Percentiles rank a stretch among this genome's conserved stretches.
phyloP scores from a whole-genome alignment of 2,329 filamentous ascomycete genomes.

The Lithohypha guttulata region DNA sequence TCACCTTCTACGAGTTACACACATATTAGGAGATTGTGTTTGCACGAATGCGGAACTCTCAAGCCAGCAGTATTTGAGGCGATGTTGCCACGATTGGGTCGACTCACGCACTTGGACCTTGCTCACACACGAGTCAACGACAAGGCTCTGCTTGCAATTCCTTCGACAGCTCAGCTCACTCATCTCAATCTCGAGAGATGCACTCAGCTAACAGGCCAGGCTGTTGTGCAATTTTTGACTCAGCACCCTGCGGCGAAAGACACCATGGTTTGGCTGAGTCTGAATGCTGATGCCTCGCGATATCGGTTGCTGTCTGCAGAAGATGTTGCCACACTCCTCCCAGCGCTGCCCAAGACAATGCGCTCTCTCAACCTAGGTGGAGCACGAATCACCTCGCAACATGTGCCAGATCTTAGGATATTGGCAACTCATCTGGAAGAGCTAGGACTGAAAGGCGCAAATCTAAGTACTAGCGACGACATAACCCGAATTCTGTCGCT shows the following conservation, averaged over 20 bases:
- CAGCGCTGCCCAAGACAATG: constrained; percentile 54
- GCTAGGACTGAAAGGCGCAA: constrained; percentile 57
- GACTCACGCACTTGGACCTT: constrained; percentile 68
- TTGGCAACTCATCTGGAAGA: constrained; percentile 66
- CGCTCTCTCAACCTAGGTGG: constrained; percentile 67
- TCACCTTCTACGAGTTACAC: constrained; percentile 39
- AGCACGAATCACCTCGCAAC: constrained; percentile 54
- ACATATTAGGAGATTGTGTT: constrained; percentile 54
- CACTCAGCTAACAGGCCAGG: constrained; percentile 54
- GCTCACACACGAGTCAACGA: constrained; percentile 67
- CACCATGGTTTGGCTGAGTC: constrained; percentile 58
- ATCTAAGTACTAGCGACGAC: constrained; percentile 50
- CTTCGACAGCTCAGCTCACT: constrained; percentile 59
- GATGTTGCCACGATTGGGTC: constrained; percentile 58
- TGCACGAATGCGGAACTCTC: constrained; percentile 69
- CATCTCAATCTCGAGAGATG: constrained; percentile 73
- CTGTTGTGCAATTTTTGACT: constrained; percentile 59
- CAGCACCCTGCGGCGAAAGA: constrained; percentile 58
- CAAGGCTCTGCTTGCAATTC: constrained; percentile 58
- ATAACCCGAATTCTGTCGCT: constrained; percentile 49
- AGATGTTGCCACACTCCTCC: constrained; percentile 55
- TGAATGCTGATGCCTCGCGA: constrained; percentile 60
- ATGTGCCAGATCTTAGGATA: constrained; percentile 53
- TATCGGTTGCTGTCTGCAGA: constrained; percentile 59
- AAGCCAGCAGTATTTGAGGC: constrained; percentile 56